A percentile compares a stretch with the other conserved stretches of the same genome.
Evolutionary conservation across 2,329 filamentous ascomycete species (phyloP).

Genomic region (Sphaceloma murrayae): DNA sequence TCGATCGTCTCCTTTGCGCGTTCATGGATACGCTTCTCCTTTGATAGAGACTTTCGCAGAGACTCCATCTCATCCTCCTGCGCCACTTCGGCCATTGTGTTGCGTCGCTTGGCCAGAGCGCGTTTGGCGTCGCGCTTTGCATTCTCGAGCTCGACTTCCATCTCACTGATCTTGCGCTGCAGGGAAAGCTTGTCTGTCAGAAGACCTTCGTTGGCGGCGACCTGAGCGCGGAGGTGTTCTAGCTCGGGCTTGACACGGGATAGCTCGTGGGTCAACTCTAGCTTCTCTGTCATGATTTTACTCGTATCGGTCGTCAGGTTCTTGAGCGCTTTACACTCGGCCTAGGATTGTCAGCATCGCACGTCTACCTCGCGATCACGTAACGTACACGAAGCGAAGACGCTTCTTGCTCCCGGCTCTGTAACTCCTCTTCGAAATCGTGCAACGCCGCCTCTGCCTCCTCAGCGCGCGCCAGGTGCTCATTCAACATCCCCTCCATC

Average conservation of each 20-base stretch:
- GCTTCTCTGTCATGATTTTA: constrained; percentile 58
- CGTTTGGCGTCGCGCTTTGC: constrained; percentile 63
- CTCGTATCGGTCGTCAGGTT: constrained; percentile 58
- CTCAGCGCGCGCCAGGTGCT: constrained; percentile 38
- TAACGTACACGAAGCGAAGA: constrained; percentile 48
- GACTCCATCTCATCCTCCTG: constrained; percentile 35
- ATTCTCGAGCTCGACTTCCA: constrained; percentile 74
- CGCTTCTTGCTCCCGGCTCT: constrained; percentile 45
- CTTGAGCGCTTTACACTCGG: constrained; percentile 61
- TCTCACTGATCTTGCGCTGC: constrained; percentile 63
- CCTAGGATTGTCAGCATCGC: constrained; percentile 37
- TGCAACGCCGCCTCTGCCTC: constrained; percentile 39
- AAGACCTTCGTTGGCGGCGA: constrained; percentile 53
- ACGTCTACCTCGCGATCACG: no score
- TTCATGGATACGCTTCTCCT: constrained; percentile 38
- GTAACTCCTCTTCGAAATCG: constrained; percentile 42
- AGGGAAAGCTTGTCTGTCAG: constrained; percentile 71
- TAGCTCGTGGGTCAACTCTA: constrained; percentile 51
- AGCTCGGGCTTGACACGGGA: constrained; percentile 51
- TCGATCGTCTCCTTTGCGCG: constrained; percentile 33
- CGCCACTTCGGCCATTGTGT: constrained; percentile 40
- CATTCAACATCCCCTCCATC: constrained; percentile 42
- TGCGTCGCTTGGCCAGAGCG: constrained; percentile 42
- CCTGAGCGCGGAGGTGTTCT: constrained; percentile 52
- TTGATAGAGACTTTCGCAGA: constrained; percentile 38